Percentiles rank a stretch among this genome's conserved stretches.
Conservation (phyloP, 768 basidiomycete genomes). For the Tylopilus sp. region DNA sequence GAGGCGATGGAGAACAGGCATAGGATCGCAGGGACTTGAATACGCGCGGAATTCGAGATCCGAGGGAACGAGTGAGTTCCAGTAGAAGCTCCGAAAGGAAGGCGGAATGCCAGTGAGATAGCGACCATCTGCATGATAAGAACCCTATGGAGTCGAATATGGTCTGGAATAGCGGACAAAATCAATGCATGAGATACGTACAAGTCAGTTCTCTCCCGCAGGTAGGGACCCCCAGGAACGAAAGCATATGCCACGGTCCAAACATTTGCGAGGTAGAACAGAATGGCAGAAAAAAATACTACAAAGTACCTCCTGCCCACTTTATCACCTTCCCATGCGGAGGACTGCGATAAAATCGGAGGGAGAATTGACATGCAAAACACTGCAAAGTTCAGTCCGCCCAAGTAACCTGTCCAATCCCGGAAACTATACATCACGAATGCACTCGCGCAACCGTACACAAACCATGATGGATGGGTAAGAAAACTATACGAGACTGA, state of each 20-base stretch:
- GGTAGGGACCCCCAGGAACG: conserved; percentile 71
- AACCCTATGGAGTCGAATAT: conserved; percentile 38
- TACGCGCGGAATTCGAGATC: conserved; percentile 19
- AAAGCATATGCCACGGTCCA: conserved; percentile 92
- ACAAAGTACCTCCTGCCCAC: conserved; percentile 50
- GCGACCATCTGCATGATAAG: conserved; percentile 49
- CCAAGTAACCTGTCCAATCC: conserved; percentile 68
- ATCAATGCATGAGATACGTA: conserved; percentile 34
- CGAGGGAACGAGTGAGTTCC: conserved; percentile 1
- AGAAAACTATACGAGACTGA: conserved; percentile 27
- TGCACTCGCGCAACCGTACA: conserved; percentile 48
- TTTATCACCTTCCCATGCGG: conserved; percentile 32
- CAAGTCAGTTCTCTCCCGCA: conserved; percentile 77
- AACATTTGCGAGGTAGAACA: conserved; percentile 65
- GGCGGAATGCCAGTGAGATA: conserved; percentile 47
- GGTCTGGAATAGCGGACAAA: background rate
- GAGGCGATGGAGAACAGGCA: conserved; percentile 44
- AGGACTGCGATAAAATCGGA: conserved; percentile 45
- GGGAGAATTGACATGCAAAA: conserved; percentile 69
- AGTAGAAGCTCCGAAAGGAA: conserved; percentile 22
- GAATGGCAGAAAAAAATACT: conserved; percentile 56
- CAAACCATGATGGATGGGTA: conserved; percentile 50
- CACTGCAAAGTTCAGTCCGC: conserved; percentile 58
- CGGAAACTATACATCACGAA: conserved; percentile 56
- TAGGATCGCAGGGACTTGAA: conserved; percentile 34